A percentile compares a stretch with the other conserved stretches of the same genome.
phyloP scores from a whole-genome alignment of 257 asterid genomes.

The Solanum ossicruentum region DNA sequence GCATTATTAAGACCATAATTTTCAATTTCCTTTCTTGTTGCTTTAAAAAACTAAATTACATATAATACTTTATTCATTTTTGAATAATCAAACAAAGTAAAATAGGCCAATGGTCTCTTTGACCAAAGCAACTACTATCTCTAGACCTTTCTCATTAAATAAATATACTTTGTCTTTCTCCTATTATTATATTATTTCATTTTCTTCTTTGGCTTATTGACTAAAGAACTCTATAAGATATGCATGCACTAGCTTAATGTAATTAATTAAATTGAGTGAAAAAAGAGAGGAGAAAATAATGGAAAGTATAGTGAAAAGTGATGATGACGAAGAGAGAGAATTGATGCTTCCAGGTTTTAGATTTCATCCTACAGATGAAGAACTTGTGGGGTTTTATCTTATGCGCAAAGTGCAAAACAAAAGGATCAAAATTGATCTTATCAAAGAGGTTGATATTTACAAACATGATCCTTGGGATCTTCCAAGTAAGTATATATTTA shows the following conservation, averaged over 20 bases:
- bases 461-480: conserved; percentile 3
- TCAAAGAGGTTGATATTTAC: background rate
- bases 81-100: background rate
- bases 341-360: conserved; percentile 1
- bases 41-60: too few relatives aligned
- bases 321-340: background rate
- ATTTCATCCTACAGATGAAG: conserved; percentile 3
- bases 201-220: background rate
- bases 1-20: background rate
- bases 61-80: background rate
- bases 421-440: background rate
- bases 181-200: background rate
- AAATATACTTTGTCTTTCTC: background rate
- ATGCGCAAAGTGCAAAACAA: background rate
- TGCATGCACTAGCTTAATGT: background rate
- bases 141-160: background rate
- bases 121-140: background rate
- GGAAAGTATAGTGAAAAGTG: background rate
- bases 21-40: background rate
- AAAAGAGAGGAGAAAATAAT: background rate
- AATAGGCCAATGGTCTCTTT: background rate
- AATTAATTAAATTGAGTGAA: background rate
- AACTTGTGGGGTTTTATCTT: background rate
- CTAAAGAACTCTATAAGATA: background rate
- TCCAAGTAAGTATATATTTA: background rate